Percentiles rank a stretch among this genome's conserved stretches.
Conservation (phyloP, 768 basidiomycete species). For the Leucocoprinus sp. region DNA sequence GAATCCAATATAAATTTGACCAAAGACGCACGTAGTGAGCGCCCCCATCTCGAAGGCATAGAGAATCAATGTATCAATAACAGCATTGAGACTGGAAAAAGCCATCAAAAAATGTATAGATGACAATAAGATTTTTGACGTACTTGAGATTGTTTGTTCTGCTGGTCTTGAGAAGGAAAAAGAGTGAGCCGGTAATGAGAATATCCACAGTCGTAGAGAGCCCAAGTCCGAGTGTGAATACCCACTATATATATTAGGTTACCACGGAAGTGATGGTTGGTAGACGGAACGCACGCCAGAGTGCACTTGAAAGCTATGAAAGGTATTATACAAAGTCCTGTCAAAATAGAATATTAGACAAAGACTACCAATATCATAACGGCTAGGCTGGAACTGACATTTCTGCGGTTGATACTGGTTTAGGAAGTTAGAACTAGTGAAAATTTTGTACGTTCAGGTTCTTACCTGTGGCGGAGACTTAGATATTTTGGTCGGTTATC, state of each 20-base stretch:
- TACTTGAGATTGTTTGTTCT: slow-evolving; percentile 31
- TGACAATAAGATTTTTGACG: too few relatives aligned
- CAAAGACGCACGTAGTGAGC: slow-evolving; percentile 32
- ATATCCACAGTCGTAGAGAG: slow-evolving; percentile 42
- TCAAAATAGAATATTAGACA: neutral
- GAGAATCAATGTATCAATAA: slow-evolving; percentile 38
- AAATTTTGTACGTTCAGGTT: neutral
- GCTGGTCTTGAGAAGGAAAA: slow-evolving; percentile 31
- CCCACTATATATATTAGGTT: slow-evolving; percentile 29
- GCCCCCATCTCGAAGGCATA: slow-evolving; percentile 48
- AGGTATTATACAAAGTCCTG: neutral
- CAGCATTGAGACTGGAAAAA: slow-evolving; percentile 39
- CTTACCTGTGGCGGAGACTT: slow-evolving; percentile 25
- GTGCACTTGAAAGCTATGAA: slow-evolving; percentile 15
- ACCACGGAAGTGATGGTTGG: neutral
- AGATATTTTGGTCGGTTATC: neutral
- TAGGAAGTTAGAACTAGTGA: neutral
- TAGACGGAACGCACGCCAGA: slow-evolving; percentile 10
- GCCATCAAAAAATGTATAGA: too few relatives aligned
- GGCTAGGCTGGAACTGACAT: slow-evolving; percentile 16
- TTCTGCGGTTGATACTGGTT: slow-evolving; percentile 21
- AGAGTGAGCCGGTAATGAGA: slow-evolving; percentile 38
- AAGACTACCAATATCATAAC: neutral
- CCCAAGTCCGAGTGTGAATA: slow-evolving; percentile 44
- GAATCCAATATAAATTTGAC: neutral